Percentiles rank a stretch among this genome's conserved stretches.
Conservation (phyloP, 306 rosid genomes). For the Lithocarpus polystachyus region DNA sequence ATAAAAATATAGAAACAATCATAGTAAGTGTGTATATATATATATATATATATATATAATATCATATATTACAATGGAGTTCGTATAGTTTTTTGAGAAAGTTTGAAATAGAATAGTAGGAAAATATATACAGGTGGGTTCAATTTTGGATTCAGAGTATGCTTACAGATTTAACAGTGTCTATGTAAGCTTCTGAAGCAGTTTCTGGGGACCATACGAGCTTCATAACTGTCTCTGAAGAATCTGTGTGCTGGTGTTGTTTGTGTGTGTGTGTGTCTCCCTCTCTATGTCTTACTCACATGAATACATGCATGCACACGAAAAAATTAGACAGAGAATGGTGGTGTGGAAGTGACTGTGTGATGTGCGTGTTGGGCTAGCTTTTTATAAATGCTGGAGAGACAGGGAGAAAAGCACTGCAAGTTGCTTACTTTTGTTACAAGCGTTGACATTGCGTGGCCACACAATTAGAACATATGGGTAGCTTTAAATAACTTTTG, state of each 20-base stretch:
- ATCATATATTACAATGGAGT: too few relatives aligned
- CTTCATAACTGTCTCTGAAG: conserved; percentile 45
- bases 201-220: conserved; percentile 91
- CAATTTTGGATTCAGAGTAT: neutral
- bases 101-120: too few relatives aligned
- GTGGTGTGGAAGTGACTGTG: neutral
- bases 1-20: neutral
- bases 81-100: too few relatives aligned
- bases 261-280: neutral
- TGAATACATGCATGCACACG: too few relatives aligned
- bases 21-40: too few relatives aligned
- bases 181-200: conserved; percentile 72
- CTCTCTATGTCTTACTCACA: neutral
- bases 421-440: neutral
- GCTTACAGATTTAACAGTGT: conserved; percentile 77
- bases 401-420: neutral
- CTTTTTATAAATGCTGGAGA: conserved; percentile 1
- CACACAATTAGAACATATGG: neutral
- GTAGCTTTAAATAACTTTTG: neutral
- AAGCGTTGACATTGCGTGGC: conserved; percentile 43
- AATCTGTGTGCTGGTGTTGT: neutral
- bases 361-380: neutral
- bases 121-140: neutral
- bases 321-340: neutral
- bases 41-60: too few relatives aligned